A percentile compares a stretch with the other conserved stretches of the same genome.
Conservation (phyloP, 2,329 filamentous ascomycete species). For the Talaromyces sp. region DNA sequence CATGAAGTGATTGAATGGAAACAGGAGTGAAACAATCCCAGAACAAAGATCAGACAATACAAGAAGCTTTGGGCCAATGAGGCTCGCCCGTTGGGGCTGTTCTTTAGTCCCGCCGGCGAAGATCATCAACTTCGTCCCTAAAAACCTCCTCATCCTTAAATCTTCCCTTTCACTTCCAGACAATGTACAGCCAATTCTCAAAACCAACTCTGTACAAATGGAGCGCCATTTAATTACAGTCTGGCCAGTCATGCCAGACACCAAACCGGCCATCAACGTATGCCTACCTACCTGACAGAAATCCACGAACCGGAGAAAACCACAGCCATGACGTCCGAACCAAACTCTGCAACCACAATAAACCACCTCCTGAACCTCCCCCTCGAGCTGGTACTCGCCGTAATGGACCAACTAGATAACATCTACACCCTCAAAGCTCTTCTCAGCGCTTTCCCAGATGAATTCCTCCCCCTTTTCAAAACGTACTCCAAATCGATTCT, state of each 20-base stretch:
- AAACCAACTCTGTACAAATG: not conserved
- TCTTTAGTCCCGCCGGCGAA: not conserved
- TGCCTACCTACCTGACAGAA: not conserved
- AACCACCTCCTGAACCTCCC: slow-evolving; percentile 9
- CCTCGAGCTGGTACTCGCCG: slow-evolving; percentile 10
- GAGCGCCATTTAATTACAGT: not conserved
- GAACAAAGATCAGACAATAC: not conserved
- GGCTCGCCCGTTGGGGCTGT: not conserved
- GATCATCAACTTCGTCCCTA: not conserved
- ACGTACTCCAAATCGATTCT: slow-evolving; percentile 10
- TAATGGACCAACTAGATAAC: slow-evolving; percentile 9
- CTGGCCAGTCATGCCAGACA: not conserved
- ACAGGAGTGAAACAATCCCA: not conserved
- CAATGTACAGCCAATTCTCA: not conserved
- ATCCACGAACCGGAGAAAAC: not conserved
- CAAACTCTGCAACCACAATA: not conserved
- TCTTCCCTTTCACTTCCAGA: not conserved
- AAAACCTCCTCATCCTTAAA: not conserved
- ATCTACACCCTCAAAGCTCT: slow-evolving; percentile 15
- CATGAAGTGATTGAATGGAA: not conserved
- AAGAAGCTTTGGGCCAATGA: not conserved
- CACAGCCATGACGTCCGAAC: not conserved
- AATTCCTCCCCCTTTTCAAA: slow-evolving; percentile 8
- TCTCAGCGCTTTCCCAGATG: slow-evolving; percentile 13
- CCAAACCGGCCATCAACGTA: not conserved